Evolutionary conservation across 108 stramenopile genomes (phyloP).

Genomic region (Seminavis robusta): DNA sequence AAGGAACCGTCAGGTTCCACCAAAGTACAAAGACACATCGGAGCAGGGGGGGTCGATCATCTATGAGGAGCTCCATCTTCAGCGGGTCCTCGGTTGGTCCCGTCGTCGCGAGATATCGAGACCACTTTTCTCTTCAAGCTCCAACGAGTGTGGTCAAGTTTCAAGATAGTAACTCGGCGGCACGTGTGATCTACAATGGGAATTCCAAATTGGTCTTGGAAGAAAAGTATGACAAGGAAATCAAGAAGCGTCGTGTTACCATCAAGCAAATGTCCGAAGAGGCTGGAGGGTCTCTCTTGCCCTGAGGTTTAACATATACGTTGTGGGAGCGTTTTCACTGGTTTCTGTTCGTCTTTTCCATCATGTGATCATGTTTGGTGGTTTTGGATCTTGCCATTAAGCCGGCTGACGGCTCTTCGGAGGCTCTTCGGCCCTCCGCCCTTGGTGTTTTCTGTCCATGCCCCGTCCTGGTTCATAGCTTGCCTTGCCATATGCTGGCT

Average conservation of each 20-base stretch:
- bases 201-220: slow-evolving; percentile 50
- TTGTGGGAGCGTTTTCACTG: slow-evolving; percentile 46
- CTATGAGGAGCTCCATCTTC: too few species aligned
- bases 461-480: too few species aligned
- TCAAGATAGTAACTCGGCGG: slow-evolving; percentile 29
- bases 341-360: slow-evolving; percentile 68
- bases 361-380: slow-evolving; percentile 57
- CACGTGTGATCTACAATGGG: slow-evolving; percentile 32
- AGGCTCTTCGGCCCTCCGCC: slow-evolving; percentile 2
- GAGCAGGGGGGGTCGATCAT: too few species aligned
- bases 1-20: too few species aligned
- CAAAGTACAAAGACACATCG: too few species aligned
- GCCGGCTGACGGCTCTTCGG: slow-evolving; percentile 13
- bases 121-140: too few species aligned
- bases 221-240: slow-evolving; percentile 23
- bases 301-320: slow-evolving; percentile 46
- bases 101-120: too few species aligned
- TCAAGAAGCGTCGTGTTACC: slow-evolving; percentile 17
- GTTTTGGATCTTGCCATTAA: slow-evolving; percentile 48
- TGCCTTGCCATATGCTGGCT: too few species aligned
- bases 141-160: too few species aligned
- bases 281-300: slow-evolving; percentile 22
- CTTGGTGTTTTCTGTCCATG: slow-evolving; percentile 42
- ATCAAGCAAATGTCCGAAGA: slow-evolving; percentile 39
- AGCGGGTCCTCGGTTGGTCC: too few species aligned